Evolutionary conservation across 257 asterid genomes (phyloP).

Genomic region (Fraxinus cuspidata): DNA sequence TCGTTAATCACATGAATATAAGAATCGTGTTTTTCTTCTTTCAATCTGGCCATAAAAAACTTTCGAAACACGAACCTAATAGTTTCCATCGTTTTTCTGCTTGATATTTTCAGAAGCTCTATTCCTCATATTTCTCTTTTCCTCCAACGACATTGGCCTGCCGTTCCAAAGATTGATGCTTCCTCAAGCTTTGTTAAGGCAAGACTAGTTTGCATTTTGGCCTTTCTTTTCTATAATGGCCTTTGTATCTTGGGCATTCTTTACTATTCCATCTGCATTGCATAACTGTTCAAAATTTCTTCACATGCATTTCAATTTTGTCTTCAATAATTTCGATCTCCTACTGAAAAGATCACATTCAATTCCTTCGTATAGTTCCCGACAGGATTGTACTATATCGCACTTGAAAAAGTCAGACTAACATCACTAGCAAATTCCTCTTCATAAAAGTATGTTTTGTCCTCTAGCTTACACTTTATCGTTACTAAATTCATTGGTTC

Average conservation of each 20-base stretch:
- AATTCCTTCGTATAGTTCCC: constrained; percentile 49
- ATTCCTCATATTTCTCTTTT: no score
- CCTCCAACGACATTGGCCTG: constrained; percentile 41
- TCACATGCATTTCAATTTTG: constrained; percentile 36
- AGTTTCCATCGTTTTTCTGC: not conserved
- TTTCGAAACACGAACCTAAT: not conserved
- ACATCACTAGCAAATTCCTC: constrained; percentile 77
- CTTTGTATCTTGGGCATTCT: no score
- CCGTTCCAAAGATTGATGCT: not conserved
- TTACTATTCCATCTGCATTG: constrained; percentile 18
- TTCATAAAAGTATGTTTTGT: constrained; percentile 44
- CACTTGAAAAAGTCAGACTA: constrained; percentile 64
- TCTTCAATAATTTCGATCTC: constrained; percentile 57
- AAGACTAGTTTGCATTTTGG: constrained; percentile 14
- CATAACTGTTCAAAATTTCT: constrained; percentile 23
- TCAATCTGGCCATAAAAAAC: constrained; percentile 22
- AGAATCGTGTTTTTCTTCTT: constrained; percentile 28
- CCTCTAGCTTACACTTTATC: constrained; percentile 49
- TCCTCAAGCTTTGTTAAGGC: constrained; percentile 24
- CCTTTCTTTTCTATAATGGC: no score
- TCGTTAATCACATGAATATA: constrained; percentile 40
- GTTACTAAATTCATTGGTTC: constrained; percentile 90
- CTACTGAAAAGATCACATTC: constrained; percentile 38
- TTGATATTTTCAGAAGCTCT: no score
- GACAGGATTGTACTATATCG: constrained; percentile 68